Evolutionary conservation across 768 basidiomycete species (phyloP), one percentile per base, ranked within the genome.

Genomic region (Steccherinum ochraceum): DNA sequence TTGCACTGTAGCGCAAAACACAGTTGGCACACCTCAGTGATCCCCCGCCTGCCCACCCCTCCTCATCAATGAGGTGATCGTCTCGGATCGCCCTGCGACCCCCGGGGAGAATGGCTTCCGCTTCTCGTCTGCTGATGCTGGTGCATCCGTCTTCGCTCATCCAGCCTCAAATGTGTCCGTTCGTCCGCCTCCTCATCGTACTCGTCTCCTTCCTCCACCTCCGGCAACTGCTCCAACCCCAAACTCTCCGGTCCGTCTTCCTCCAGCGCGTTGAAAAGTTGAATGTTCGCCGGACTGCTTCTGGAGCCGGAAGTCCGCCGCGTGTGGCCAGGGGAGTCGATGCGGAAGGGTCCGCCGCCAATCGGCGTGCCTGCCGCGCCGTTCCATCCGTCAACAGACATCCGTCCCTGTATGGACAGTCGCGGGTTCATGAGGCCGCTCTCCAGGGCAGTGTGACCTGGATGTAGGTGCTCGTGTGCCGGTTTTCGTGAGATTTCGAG

Each of bases 361-460:
- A 63, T 55, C 40, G 66, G 63, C 50, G 65, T 53, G 40, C 60
- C 65, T 53, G 64, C 62, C 46, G 63, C 50, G 19, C 71, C 77
- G 52, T 72, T 72, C 87, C 89, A 91, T 1, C 80, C 81, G 52
- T 95, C 93, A 45, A 88, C 68, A 4, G 90, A 93, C 61, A 84
- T 72, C 1, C 92, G 80, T 40, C 90, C 90, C 52, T 86, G 83
- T 48, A 93, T 72, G 59, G 86, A 88, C 55, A 92, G 73, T 4
- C 89, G 81, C 0, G 91, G 86, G 64, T 92, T 76, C 76, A 86
- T 78, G 20, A 90, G 63, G 2, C 83, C 84, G 39, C 76, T 69
- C 62, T 87, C 83, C 44, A 89, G 74, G 3, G 82, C 64, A 12
- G 77, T 71, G 62, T 81, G 55, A 46, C 67, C 69, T 25, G 65